Base-by-base conservation (phyloP, 1,139 yeast species). In the Blastobotrys persicus region DNA sequence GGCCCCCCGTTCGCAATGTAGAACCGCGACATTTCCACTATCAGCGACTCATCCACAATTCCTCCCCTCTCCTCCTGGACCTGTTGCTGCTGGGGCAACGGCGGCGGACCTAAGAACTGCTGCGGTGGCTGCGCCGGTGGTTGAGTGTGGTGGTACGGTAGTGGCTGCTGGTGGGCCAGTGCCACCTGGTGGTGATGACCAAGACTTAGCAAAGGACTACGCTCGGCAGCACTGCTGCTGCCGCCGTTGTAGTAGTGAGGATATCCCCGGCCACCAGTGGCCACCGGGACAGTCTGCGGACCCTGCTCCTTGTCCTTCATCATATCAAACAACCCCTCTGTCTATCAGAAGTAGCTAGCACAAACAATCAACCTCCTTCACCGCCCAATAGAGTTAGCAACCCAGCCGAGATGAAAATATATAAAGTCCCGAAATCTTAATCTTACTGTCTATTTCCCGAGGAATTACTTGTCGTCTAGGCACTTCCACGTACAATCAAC, bases 11-110 rank as follows among this genome's bases (percentile, higher is more conserved):
- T 34, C 7, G 38, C 14, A 16, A 37, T 23, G 28, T 37, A 37
- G 19, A 37, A 37, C 17, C 41, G 41, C 17, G 41, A 37, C 41
- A 37, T 37, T 18, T 37, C 41, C 41, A 37, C 19, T n/a, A 37
- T 17, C 41, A 37, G 19, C 19, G 41, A 37, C 19, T 37, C 41
- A 18, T 18, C 28, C 5, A 34, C 38, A 4, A 23, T 23, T 5
- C 19, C 17, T 34, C 38, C 17, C 12, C 17, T 34, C 3, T 34
- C 38, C 13, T 37, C 41, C 4, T 23, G 9, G 28, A 9, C 28
- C 28, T 23, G 28, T 9, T 23, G 28, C 28, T 23, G 28, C 9
- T 23, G 9, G 28, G n/a, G n/a, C n/a, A n/a, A n/a, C n/a, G n/a
- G n/a, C n/a, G n/a, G n/a, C n/a, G n/a, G n/a, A n/a, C n/a, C n/a